Base-by-base conservation (phyloP, 768 basidiomycete species). In the Boletus rubropictus region DNA sequence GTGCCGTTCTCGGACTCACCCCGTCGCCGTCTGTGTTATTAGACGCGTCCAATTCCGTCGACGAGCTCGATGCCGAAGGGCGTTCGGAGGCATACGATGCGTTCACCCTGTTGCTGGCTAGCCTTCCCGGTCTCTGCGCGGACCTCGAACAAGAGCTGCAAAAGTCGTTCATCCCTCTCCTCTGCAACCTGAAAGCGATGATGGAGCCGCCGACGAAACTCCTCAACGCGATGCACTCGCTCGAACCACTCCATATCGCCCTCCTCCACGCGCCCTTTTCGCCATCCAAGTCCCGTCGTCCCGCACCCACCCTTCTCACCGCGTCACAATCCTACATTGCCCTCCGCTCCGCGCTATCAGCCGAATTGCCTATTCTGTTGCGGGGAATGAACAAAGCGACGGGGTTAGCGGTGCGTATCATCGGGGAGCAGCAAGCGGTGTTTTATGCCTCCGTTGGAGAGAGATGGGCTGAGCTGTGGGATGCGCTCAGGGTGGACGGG, bases 391-490 rank as follows among this genome's bases (percentile, higher is more conserved):
- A 85, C 50, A 68, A 66, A n/a, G 87, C 86, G 15, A 71, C 87
- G 29, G 70, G 70, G 0, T 61, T 71, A 5, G 72, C 75, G 43
- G 71, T 87, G 0, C 55, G 69, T 3, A 70, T 77, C 21, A 68
- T 89, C 22, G 77, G 76, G 0, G 64, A 67, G 5, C 73, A 79
- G 48, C 88, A 90, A 59, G 71, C 71, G 2, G 63, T 65, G 20
- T 86, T 84, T 57, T 90, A 79, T 70, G 49, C 63, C 14, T 77
- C 77, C 32, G 75, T 86, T 6, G 72, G 76, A 35, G 78, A 79
- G 41, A 70, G 76, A 24, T 91, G 89, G 89, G 75, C 72, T 2
- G 82, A 81, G n/a, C 66, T 91, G n/a, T 91, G 89, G 89, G 85
- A 89, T 50, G 86, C 84, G 60, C 66, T 86, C n/a, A 69, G 76